These are phyloP conservation scores for Monilinia laxa DNA, from an alignment of 2,329 filamentous ascomycete genomes.

Conservation along the genomic window DNA sequence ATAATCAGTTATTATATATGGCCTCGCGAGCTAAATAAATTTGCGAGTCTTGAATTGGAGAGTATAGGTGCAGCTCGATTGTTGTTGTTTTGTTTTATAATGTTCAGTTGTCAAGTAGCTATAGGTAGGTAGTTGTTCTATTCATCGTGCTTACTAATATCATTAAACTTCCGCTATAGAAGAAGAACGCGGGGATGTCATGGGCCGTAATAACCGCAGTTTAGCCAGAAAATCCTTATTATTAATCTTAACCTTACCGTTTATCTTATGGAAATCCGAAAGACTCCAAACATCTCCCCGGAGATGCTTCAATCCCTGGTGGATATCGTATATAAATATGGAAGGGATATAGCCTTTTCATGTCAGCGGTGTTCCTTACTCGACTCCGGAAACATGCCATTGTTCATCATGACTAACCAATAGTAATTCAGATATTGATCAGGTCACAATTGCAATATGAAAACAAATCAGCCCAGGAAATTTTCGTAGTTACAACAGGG, in stretches of 20 bases:
- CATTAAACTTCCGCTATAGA: no score
- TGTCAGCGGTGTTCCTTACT: not conserved
- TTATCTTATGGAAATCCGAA: no score
- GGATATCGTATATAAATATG: not conserved
- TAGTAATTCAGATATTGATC: not conserved
- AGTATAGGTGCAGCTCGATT: not conserved
- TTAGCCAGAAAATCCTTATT: not conserved
- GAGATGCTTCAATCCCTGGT: constrained; percentile 16
- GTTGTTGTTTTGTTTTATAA: not conserved
- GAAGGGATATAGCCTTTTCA: no score
- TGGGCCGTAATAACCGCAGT: constrained; percentile 7
- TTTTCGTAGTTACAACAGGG: not conserved
- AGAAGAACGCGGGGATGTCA: not conserved
- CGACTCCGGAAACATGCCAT: not conserved
- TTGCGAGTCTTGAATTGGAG: not conserved
- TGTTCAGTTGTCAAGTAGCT: no score
- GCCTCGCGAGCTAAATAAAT: no score
- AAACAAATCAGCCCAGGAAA: constrained; percentile 2
- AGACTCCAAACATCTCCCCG: constrained; percentile 8
- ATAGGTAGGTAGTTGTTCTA: no score
- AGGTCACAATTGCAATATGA: not conserved
- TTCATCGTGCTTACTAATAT: not conserved
- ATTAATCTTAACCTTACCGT: no score
- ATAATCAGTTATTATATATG: no score
- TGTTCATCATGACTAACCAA: not conserved